Evolutionary conservation across 345 rosid species (phyloP), one percentile per base, ranked within the genome.

Genomic region (Gynandropsis gynandra): DNA sequence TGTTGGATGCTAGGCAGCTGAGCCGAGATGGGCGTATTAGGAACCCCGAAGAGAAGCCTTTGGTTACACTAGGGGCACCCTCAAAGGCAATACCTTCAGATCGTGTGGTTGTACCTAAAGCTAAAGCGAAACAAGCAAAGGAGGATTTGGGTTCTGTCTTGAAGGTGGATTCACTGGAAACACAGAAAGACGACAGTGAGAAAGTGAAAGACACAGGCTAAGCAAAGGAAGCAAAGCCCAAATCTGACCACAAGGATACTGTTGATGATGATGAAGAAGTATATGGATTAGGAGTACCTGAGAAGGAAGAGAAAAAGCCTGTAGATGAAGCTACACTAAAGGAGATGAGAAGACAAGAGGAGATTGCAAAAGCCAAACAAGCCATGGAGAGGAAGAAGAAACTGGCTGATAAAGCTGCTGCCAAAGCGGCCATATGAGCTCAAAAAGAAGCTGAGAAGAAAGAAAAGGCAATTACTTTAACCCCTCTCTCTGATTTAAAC

Each of bases 351-450:
- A 81, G 90, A 70, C 90, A 81, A 58, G 93, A 82, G 76, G 95
- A 92, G 69, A 72, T 81, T n/a, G 93, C 75, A 18, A 88, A 88
- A 76, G 85, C 89, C 50, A 88, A 80, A 73, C 90, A 70, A 67
- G 95, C 94, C 43, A 65, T 78, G 80, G 99, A 93, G 67, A 81
- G 99, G 74, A 93, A 93, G 82, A 93, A 80, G 77, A 93, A 78
- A 72, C 56, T 67, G 75, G 95, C 95, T 1, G 97, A 88, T 69
- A 85, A 85, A 78, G 68, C 80, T 58, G 98, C 96, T 42, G 84
- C 80, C 12, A 92, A 92, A 75, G 95, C 89, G 41, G 88, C 96
- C 33, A 52, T 59, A 18, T 74, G 88, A 80, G 93, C 98, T 63
- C 79, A 90, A 68, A 90, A 80, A 78, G 98, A 90, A 59, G 94